Base-by-base conservation (phyloP, 768 basidiomycete species). In the Boletus huronensis region DNA sequence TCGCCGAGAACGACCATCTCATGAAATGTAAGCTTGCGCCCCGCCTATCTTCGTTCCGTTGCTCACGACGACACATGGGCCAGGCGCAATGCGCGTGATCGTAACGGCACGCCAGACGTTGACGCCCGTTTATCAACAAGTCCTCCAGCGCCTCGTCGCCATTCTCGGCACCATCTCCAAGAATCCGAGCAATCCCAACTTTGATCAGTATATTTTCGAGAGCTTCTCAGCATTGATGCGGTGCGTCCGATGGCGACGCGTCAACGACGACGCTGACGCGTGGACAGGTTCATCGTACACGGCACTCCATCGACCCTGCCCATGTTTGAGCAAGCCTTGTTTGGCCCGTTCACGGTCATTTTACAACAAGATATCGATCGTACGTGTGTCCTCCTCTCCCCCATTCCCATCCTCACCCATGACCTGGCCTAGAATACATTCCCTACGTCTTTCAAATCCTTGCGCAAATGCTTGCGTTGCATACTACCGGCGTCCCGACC, bases 131-230 rank as follows among this genome's bases (percentile, higher is more conserved):
- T 89, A 85, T 64, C 80, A 86, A 54, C 76, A 74, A 35, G 78
- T 85, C 3, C 79, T 98, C 7, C 73, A 69, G 39, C 85, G 88
- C 13, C 81, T 99, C 8, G 90, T 97, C 52, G 71, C 74, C 26
- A 95, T 98, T 64, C 79, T 98, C 29, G 87, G 89, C 13, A 80
- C 87, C 51, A 93, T 96, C 62, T 91, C 89, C 56, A 91, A 89
- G 75, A 99, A 99, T 68, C 96, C 97, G 16, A 93, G 90, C 69
- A 99, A 99, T 71, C 97, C 97, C 2, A 86, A 88, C 60, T 98
- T 99, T 72, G 95, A 97, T 70, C 97, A 98, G 70, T 97, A 92
- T 67, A 89, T 93, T 59, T 98, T 99, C 65, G 96, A 99, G 74
- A 90, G 89, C 66, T 84, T 99, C 39, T 88, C 95, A n/a, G 95